Conservation (phyloP, 75 land plant species). For the Isoetes taiwanensis region DNA sequence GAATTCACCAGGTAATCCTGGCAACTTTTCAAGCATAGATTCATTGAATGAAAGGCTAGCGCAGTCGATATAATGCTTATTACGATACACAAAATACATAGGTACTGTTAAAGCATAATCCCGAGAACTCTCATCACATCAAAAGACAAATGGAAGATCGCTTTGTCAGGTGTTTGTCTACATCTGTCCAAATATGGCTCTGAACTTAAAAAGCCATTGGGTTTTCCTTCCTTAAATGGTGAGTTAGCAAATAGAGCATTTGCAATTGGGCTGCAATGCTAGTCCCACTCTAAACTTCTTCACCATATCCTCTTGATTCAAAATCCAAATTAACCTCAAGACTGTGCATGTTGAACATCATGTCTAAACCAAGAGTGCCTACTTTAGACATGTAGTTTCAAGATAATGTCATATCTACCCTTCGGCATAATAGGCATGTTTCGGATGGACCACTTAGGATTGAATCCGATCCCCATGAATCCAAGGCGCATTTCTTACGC, state of each 20-base stretch:
- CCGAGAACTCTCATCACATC: constrained; percentile 86
- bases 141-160: constrained; percentile 97
- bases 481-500: constrained; percentile 96
- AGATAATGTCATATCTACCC: constrained; percentile 97
- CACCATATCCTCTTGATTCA: constrained; percentile 83
- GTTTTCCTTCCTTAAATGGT: constrained; percentile 94
- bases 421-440: constrained; percentile 96
- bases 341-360: constrained; percentile 99
- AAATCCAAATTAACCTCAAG: constrained; percentile 98
- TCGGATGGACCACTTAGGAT: constrained; percentile 70
- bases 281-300: constrained; percentile 92
- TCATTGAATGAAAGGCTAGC: constrained; percentile 92
- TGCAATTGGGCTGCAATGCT: constrained; percentile 96
- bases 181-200: constrained; percentile 98
- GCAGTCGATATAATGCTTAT: constrained; percentile 84
- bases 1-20: constrained; percentile 64
- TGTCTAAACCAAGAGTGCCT: constrained; percentile 82
- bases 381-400: constrained; percentile 97
- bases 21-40: constrained; percentile 77
- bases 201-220: constrained; percentile 89
- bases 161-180: constrained; percentile 81
- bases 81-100: constrained; percentile 94
- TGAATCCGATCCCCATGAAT: constrained; percentile 90
- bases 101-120: constrained; percentile 98
- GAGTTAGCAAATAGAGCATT: constrained; percentile 98